These are phyloP conservation scores for Daedalea quercina DNA, from an alignment of 768 basidiomycete species.

Conservation along the genomic window DNA sequence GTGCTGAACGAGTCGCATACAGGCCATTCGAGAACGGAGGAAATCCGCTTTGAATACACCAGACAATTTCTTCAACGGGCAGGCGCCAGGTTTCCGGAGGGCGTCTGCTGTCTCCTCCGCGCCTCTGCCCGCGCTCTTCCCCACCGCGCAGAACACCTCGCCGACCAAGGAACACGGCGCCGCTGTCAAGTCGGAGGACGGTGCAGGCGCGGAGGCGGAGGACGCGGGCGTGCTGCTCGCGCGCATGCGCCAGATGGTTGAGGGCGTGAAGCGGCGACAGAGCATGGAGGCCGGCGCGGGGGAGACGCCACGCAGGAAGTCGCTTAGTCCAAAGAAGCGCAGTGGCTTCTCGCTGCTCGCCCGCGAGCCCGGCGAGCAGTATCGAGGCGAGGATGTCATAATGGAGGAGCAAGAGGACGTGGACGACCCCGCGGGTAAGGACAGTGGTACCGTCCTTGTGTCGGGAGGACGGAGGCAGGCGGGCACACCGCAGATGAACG, in stretches of 20 bases:
- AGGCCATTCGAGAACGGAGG: constrained; percentile 59
- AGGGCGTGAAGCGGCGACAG: constrained; percentile 29
- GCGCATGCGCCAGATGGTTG: constrained; percentile 30
- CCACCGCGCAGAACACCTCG: background rate
- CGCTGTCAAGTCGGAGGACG: constrained; percentile 11
- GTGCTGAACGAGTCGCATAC: background rate
- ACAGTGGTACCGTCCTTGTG: constrained; percentile 6
- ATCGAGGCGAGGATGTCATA: constrained; percentile 19
- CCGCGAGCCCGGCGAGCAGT: constrained; percentile 7
- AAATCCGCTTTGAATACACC: constrained; percentile 47
- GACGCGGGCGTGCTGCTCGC: constrained; percentile 30
- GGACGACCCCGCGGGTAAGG: constrained; percentile 14
- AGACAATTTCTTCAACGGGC: constrained; percentile 42
- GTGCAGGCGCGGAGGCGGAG: constrained; percentile 21
- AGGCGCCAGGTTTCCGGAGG: constrained; percentile 44
- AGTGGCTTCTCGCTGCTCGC: constrained; percentile 17
- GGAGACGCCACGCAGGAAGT: constrained; percentile 8
- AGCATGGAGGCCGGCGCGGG: constrained; percentile 19
- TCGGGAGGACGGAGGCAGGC: constrained; percentile 3
- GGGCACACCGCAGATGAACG: constrained; percentile 25
- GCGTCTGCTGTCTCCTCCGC: constrained; percentile 20
- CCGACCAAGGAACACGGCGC: background rate
- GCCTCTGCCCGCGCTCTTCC: constrained; percentile 9
- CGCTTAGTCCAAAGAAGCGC: constrained; percentile 15
- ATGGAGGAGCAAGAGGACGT: constrained; percentile 40